Evolutionary conservation across 192 early-diverging fungal species (phyloP), one percentile per base, ranked within the genome.

Genomic region (Coemansia sp.): DNA sequence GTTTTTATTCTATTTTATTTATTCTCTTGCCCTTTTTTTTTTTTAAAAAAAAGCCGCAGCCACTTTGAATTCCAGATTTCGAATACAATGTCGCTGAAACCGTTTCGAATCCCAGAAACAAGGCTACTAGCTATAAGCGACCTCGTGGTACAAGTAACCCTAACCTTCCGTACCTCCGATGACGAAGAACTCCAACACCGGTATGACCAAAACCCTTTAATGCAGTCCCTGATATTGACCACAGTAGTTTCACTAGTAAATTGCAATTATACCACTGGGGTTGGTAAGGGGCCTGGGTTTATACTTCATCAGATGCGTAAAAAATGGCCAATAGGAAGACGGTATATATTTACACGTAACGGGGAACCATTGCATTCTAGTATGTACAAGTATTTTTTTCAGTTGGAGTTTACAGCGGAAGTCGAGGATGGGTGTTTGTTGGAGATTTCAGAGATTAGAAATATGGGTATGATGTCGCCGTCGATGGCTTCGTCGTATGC

Each of bases 361-460:
- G 79, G 79, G 4, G 75, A 82, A 57, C 73, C 79, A 10, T n/a
- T 77, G 61, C 74, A 82, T 30, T 82, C 79, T 0, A 77, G 79
- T 18, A 40, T 73, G 67, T 71, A 82, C 79, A 82, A 82, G 71
- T 82, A 73, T 33, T 82, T 82, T 50, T 68, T 82, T 45, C 79
- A 82, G 51, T 71, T 82, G 14, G 79, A 82, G 71, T 63, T 82
- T 48, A 64, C 72, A 0, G 78, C 75, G 33, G 67, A 75, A 3
- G 48, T 25, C 5, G 63, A 52, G 8, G 54, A 34, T 17, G 34
- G 18, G 33, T 62, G 62, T n/a, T 45, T 60, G 7, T 36, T 82
- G 57, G 79, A 82, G 71, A 73, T 82, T 38, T 50, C 64, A 0
- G 79, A 82, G 67, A 40, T 82, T 56, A 52, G 79, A 1, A 67